phyloP scores from a whole-genome alignment of 2,329 filamentous ascomycete species.

The Macrophomina tecta region DNA sequence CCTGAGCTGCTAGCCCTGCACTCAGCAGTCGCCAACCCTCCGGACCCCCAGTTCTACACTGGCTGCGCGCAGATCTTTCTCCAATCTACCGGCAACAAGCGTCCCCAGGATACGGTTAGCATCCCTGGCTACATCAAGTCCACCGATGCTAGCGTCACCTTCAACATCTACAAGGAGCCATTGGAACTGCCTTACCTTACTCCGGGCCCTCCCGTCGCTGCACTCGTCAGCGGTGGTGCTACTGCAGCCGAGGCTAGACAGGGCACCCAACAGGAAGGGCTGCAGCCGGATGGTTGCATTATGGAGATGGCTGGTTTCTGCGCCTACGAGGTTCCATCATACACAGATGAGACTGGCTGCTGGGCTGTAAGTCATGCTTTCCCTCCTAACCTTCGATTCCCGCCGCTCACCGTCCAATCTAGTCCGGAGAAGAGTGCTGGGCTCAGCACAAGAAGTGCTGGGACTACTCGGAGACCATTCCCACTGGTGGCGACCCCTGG shows the following conservation, averaged over 20 bases:
- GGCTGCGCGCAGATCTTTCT: constrained; percentile 76
- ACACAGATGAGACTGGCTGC: constrained; percentile 63
- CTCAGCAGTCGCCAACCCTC: constrained; percentile 61
- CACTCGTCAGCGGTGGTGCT: constrained; percentile 45
- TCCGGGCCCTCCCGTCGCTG: constrained; percentile 64
- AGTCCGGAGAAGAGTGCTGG: constrained; percentile 37
- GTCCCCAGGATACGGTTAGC: constrained; percentile 60
- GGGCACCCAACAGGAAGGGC: constrained; percentile 53
- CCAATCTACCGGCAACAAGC: constrained; percentile 55
- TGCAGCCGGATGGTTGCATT: constrained; percentile 63
- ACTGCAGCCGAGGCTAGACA: constrained; percentile 28
- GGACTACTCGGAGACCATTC: constrained; percentile 61
- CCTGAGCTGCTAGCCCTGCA: constrained; percentile 75
- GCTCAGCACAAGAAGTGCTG: constrained; percentile 50
- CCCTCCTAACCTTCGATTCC: background rate
- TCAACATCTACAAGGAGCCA: constrained; percentile 66
- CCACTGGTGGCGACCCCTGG: constrained; percentile 61
- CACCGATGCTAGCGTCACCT: constrained; percentile 63
- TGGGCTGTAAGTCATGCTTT: constrained; percentile 54
- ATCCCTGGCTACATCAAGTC: constrained; percentile 71
- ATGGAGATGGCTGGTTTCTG: constrained; percentile 77
- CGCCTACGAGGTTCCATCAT: constrained; percentile 64
- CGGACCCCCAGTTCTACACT: constrained; percentile 70
- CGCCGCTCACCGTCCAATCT: background rate
- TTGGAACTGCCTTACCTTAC: constrained; percentile 62